These are phyloP conservation scores for Tilletia horrida DNA, from an alignment of 1,284 basidiomycete genomes.

Conservation along the genomic window DNA sequence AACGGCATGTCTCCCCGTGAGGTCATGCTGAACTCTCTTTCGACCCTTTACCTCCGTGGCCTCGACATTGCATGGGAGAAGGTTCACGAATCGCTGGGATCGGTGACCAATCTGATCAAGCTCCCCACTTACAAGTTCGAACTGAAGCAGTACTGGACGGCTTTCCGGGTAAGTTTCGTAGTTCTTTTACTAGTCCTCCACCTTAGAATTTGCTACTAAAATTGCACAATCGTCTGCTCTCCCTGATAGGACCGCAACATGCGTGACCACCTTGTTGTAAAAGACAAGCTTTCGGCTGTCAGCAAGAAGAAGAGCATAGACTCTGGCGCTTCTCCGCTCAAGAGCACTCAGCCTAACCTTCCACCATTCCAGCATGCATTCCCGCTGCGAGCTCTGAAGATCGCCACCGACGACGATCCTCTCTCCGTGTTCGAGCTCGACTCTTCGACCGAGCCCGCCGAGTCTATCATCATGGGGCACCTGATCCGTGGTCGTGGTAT, in stretches of 20 bases:
- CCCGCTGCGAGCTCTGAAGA: too few species aligned
- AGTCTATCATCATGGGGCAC: constrained; percentile 35
- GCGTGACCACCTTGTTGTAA: constrained; percentile 28
- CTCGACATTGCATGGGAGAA: not conserved
- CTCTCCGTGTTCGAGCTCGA: too few species aligned
- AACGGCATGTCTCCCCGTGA: too few species aligned
- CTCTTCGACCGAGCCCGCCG: constrained; percentile 22
- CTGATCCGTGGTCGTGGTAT: constrained; percentile 30
- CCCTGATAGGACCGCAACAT: constrained; percentile 34
- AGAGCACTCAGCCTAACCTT: constrained; percentile 20
- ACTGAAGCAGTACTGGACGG: constrained; percentile 30
- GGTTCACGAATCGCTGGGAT: not conserved
- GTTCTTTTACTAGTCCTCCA: too few species aligned
- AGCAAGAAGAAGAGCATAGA: too few species aligned
- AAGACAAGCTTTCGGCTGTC: not conserved
- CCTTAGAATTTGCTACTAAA: too few species aligned
- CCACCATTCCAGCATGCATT: constrained; percentile 16
- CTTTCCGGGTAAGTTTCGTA: not conserved
- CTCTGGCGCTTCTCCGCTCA: too few species aligned
- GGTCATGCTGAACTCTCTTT: not conserved
- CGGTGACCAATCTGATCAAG: not conserved
- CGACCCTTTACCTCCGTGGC: not conserved
- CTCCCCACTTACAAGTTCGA: constrained; percentile 34
- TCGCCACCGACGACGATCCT: too few species aligned
- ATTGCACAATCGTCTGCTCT: too few species aligned